Evolutionary conservation across 2,329 filamentous ascomycete genomes (phyloP).

Genomic region (Myriosclerotinia curreyana): DNA sequence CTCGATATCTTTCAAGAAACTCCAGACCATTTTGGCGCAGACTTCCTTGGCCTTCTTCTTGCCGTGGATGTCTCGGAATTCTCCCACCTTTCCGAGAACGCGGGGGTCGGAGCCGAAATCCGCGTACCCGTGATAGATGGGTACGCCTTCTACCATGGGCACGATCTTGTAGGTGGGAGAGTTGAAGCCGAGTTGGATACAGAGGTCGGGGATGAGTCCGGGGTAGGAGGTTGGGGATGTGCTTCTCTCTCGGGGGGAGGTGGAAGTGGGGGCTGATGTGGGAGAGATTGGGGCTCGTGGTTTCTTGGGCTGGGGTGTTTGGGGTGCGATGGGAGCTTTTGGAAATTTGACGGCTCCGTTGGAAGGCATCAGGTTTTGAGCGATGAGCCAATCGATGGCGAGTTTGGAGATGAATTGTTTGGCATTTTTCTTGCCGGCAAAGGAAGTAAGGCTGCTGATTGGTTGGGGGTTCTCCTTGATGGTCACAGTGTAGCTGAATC

Average conservation of each 20-base stretch:
- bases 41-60: constrained; percentile 50
- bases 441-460: neutral
- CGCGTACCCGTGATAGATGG: constrained; percentile 34
- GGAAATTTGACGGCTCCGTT: constrained; percentile 33
- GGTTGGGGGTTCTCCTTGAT: neutral
- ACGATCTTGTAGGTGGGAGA: constrained; percentile 32
- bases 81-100: constrained; percentile 42
- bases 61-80: constrained; percentile 45
- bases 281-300: constrained; percentile 1
- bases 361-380: constrained; percentile 34
- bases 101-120: constrained; percentile 34
- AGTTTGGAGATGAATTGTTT: constrained; percentile 38
- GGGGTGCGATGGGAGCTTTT: constrained; percentile 22
- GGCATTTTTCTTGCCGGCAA: constrained; percentile 35
- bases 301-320: constrained; percentile 1
- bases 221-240: constrained; percentile 14
- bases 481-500: constrained; percentile 8
- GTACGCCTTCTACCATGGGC: constrained; percentile 10
- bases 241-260: neutral
- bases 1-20: constrained; percentile 42
- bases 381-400: constrained; percentile 38
- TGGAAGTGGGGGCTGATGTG: neutral
- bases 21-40: constrained; percentile 44
- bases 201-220: constrained; percentile 31
- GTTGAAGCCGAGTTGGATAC: constrained; percentile 31